A percentile compares a stretch with the other conserved stretches of the same genome.
These are phyloP conservation scores for Acer negundo DNA, from an alignment of 345 rosid genomes.

Conservation along the genomic window DNA sequence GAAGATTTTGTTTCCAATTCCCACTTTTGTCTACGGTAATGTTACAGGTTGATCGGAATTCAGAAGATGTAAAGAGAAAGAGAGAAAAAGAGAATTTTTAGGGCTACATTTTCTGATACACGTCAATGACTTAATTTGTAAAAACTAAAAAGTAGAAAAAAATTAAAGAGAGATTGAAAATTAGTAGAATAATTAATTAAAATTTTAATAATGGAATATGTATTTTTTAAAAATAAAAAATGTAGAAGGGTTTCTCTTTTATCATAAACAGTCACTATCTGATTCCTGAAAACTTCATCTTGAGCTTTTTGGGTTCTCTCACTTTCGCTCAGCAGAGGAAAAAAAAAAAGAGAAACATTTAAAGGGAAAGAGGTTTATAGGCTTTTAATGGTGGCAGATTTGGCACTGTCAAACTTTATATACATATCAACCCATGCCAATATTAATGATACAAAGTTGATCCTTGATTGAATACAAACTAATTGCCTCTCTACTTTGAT, in stretches of 20 bases:
- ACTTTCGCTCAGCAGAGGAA: not conserved
- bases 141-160: not conserved
- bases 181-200: not conserved
- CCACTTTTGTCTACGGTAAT: not conserved
- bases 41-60: not conserved
- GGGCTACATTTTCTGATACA: not conserved
- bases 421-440: not conserved
- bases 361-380: not conserved
- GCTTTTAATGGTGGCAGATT: not conserved
- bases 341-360: not conserved
- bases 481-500: not conserved
- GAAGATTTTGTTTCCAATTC: not conserved
- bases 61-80: not conserved
- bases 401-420: conserved; percentile 5
- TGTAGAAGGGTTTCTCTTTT: conserved; percentile 17
- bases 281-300: conserved; percentile 12
- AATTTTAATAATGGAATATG: too few relatives aligned
- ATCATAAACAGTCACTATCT: conserved; percentile 13
- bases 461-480: conserved; percentile 1
- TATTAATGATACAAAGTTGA: not conserved
- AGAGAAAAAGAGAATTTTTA: not conserved
- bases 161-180: not conserved
- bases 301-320: not conserved
- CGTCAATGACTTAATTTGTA: not conserved
- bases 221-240: not conserved